These are phyloP conservation scores for Solanum dulcamara DNA, from an alignment of 257 asterid species.

Conservation along the genomic window DNA sequence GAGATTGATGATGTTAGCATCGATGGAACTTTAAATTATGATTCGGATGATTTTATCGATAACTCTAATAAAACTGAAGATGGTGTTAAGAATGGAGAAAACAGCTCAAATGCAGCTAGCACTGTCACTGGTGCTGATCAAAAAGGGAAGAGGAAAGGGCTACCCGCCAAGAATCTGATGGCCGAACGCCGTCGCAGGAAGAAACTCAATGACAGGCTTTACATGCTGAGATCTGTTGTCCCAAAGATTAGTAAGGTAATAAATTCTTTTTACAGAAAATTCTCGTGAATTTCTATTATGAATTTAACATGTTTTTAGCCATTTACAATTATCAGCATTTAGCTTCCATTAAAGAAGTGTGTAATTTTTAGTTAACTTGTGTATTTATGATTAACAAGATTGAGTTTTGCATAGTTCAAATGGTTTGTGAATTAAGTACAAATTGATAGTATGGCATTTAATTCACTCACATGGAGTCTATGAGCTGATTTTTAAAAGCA, in stretches of 20 bases:
- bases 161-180: constrained; percentile 93
- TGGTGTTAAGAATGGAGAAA: constrained; percentile 25
- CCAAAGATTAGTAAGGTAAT: constrained; percentile 95
- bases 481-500: constrained; percentile 39
- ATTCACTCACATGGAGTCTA: constrained; percentile 76
- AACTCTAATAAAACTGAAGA: constrained; percentile 20
- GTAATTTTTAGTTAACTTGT: no score
- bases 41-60: constrained; percentile 67
- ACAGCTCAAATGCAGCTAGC: constrained; percentile 31
- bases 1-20: constrained; percentile 66
- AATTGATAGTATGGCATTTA: constrained; percentile 51
- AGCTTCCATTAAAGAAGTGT: neutral
- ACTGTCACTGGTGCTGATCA: constrained; percentile 34
- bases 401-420: constrained; percentile 31
- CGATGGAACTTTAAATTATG: constrained; percentile 59
- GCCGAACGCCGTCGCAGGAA: constrained; percentile 91
- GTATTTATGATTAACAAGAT: constrained; percentile 12
- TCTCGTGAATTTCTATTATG: constrained; percentile 22
- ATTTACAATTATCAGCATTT: neutral
- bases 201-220: constrained; percentile 94
- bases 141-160: constrained; percentile 76
- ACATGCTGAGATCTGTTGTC: constrained; percentile 89
- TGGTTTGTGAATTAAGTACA: constrained; percentile 31
- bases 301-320: constrained; percentile 25
- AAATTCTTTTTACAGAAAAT: neutral